Evolutionary conservation across 2,329 filamentous ascomycete genomes (phyloP), one percentile per base, ranked within the genome.

Genomic region (Thielaviopsis ethacetica): DNA sequence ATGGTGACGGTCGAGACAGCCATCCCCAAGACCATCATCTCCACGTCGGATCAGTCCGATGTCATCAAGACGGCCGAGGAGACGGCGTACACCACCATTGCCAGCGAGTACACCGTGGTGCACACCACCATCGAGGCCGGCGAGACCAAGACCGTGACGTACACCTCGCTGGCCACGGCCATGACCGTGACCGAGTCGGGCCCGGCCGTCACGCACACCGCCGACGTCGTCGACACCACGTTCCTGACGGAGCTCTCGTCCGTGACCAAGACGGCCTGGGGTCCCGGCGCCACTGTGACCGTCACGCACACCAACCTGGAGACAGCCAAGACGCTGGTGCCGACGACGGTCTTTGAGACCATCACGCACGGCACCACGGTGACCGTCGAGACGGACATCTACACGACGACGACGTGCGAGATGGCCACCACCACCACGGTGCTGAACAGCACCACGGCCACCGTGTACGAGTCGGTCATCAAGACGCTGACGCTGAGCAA

Each of bases 21-120:
- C 13, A 19, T 59, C 1, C 58, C 58, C 1, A 54, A 52, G 9
- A 53, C 21, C n/a, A 49, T 54, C 15, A 5, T 59, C 17, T 9
- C 53, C 54, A 59, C 54, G 10, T 60, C 53, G 10, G 54, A 60
- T 27, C 26, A 34, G n/a, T 54, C 58, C 19, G 58, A 60, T 19
- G 54, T 60, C 22, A 51, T 41, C 7, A 17, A 38, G 2, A 44
- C 47, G 4, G 54, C 56, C n/a, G n/a, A 44, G 10, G 21, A 60
- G 38, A 57, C 27, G n/a, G 54, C 56, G 7, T 57, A 54, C 1
- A 30, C 57, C 9, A 60, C 59, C 2, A n/a, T 38, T 21, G 56
- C 58, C 19, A 30, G 30, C 13, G 30, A 17, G 3, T 49, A 50
- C 10, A 22, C 41, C n/a, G 55, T 57, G 10, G 54, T 52, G 5